Percentiles rank a stretch among this genome's conserved stretches.
Conservation (phyloP, 108 stramenopile genomes). For the Discostella stelligeroides region DNA sequence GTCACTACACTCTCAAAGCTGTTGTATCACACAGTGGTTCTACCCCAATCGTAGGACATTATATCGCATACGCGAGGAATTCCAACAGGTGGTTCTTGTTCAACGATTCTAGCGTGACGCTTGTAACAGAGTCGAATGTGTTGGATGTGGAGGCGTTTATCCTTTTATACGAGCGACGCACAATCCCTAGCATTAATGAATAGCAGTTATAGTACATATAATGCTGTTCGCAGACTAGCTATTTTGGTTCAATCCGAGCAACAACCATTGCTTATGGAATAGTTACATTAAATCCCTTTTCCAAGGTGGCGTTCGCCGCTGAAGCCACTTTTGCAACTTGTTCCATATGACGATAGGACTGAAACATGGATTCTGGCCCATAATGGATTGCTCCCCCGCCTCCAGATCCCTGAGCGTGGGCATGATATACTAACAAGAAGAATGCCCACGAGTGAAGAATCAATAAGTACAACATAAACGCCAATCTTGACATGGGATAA, state of each 20-base stretch:
- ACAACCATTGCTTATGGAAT: slow-evolving; percentile 13
- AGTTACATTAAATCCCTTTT: background rate
- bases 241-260: too few species aligned
- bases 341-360: slow-evolving; percentile 42
- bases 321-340: slow-evolving; percentile 20
- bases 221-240: background rate
- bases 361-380: slow-evolving; percentile 39
- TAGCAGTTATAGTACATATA: background rate
- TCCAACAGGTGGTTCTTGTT: slow-evolving; percentile 45
- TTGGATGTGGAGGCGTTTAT: slow-evolving; percentile 50
- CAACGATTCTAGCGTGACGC: slow-evolving; percentile 49
- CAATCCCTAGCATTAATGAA: slow-evolving; percentile 24
- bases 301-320: slow-evolving; percentile 2
- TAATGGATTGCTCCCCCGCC: slow-evolving; percentile 37
- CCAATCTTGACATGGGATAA: slow-evolving; percentile 73
- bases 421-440: slow-evolving; percentile 80
- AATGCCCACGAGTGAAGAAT: slow-evolving; percentile 85
- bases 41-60: slow-evolving; percentile 48
- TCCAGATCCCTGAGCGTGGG: slow-evolving; percentile 70
- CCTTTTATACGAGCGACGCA: slow-evolving; percentile 43
- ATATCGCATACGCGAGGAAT: slow-evolving; percentile 32
- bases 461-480: slow-evolving; percentile 75
- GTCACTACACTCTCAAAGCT: slow-evolving; percentile 35
- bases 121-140: slow-evolving; percentile 20
- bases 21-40: slow-evolving; percentile 48